phyloP scores from a whole-genome alignment of 208 protist genomes.

The Leptomonas pyrrhocoris region DNA sequence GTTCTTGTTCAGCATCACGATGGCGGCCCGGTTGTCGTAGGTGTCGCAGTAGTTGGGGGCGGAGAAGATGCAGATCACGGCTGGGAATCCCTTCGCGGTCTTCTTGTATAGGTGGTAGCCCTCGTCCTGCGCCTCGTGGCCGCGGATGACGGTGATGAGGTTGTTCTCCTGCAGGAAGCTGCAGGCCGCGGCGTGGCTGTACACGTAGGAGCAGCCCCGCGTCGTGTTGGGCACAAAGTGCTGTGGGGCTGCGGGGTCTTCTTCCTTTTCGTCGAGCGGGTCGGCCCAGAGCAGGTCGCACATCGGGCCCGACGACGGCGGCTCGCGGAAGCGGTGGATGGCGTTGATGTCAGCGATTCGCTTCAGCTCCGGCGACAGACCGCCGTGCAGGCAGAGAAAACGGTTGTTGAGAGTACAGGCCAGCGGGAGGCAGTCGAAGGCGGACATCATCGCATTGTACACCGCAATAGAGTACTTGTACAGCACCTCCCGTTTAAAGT shows the following conservation, averaged over 20 bases:
- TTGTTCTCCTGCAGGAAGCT: constrained; percentile 95
- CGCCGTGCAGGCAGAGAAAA: constrained; percentile 96
- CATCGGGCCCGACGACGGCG: constrained; percentile 90
- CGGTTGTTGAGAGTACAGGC: constrained; percentile 83
- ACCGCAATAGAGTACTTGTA: constrained; percentile 91
- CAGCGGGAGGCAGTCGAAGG: constrained; percentile 94
- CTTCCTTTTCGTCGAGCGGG: constrained; percentile 89
- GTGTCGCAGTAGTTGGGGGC: constrained; percentile 98
- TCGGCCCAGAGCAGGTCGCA: constrained; percentile 97
- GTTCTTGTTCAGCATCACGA: constrained; percentile 93
- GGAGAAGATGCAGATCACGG: constrained; percentile 97
- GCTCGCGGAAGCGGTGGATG: constrained; percentile 94
- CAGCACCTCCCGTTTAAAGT: constrained; percentile 95
- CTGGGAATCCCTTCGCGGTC: constrained; percentile 92
- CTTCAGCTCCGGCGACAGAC: constrained; percentile 79
- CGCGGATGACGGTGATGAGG: constrained; percentile 95
- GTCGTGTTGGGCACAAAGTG: constrained; percentile 77
- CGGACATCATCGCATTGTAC: constrained; percentile 91
- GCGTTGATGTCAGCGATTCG: constrained; percentile 83
- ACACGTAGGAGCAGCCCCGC: constrained; percentile 89
- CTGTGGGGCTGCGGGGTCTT: constrained; percentile 37
- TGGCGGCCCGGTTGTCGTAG: constrained; percentile 96
- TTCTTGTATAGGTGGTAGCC: constrained; percentile 95
- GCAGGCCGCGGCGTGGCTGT: constrained; percentile 83
- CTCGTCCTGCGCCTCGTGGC: constrained; percentile 95